Evolutionary conservation across 1,284 basidiomycete species (phyloP), one percentile per base, ranked within the genome.

Genomic region (Pseudozyma tsukubaensis): DNA sequence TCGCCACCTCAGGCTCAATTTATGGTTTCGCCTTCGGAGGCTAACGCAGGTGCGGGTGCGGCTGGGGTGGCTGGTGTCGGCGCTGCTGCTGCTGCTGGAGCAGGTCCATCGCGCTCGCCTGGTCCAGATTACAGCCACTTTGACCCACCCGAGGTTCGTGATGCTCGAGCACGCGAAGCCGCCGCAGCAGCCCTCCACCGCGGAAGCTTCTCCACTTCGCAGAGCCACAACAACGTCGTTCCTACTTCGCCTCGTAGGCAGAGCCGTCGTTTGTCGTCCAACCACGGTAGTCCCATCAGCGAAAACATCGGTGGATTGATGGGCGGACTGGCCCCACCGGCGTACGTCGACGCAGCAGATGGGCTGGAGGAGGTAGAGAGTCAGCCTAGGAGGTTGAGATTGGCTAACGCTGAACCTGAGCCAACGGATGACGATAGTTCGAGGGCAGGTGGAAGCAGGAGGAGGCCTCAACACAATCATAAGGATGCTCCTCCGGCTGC

Each of bases 121-220:
- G 75, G 63, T 42, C 77, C 72, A 1, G 72, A 77, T 36, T 81
- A 81, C 64, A 70, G 57, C 55, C 79, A 81, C 54, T 72, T 81
- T 50, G 79, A 81, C 59, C 76, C 79, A 14, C 78, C 78, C 29
- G 79, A 81, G 50, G 74, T 81, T 19, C 71, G 77, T 11, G 78
- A 76, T 32, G 63, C 62, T 21, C 70, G 79, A n/a, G 73, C 68
- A 12, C 54, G 71, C 18, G 67, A 81, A 50, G 72, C 72, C n/a
- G 76, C 78, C 16, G 72, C 60, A 37, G 71, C 62, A 4, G 70
- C 72, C 3, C 34, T 71, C 7, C 57, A 50, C 1, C 42, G 60
- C 1, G 62, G 51, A 37, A 64, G 59, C 40, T 59, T 53, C 56
- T 72, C 62, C 3, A 59, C 56, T 11, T 37, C 59, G 3, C 32